A percentile compares a stretch with the other conserved stretches of the same genome.
Evolutionary conservation across 2,329 filamentous ascomycete species (phyloP).

Genomic region (Albophoma yamanashiensis): DNA sequence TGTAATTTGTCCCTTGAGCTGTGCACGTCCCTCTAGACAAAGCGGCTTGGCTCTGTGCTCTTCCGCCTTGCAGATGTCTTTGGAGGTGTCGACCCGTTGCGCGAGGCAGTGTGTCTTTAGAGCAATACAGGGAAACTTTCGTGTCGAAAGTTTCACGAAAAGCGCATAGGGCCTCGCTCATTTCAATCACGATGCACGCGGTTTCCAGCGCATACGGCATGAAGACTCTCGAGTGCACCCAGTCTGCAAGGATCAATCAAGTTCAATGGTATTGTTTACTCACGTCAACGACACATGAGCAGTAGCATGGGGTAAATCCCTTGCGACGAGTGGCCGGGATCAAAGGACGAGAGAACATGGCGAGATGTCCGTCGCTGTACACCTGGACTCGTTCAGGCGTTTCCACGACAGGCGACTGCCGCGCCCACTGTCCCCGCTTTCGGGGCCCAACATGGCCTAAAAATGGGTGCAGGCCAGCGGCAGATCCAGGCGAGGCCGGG

Average conservation of each 20-base stretch:
- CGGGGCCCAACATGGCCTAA: not conserved
- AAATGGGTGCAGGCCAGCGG: not conserved
- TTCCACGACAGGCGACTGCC: not conserved
- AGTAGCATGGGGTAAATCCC: not conserved
- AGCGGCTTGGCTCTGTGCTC: not conserved
- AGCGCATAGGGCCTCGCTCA: no score
- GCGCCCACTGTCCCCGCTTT: not conserved
- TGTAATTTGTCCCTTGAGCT: not conserved
- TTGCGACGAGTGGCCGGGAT: not conserved
- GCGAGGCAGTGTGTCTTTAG: no score
- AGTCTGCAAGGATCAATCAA: not conserved
- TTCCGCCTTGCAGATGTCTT: not conserved
- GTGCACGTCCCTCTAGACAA: not conserved
- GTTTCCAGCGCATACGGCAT: no score
- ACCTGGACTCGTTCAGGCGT: not conserved
- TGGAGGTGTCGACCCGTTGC: no score
- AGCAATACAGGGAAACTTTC: no score
- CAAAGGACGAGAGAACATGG: not conserved
- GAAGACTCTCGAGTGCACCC: no score
- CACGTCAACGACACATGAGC: not conserved
- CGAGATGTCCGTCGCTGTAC: not conserved
- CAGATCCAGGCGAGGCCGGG: not conserved
- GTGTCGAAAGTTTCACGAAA: no score
- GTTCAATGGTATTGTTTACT: not conserved
- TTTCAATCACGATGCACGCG: no score